Conservation (phyloP, 768 basidiomycete species). For the Tremella fuciformis region DNA sequence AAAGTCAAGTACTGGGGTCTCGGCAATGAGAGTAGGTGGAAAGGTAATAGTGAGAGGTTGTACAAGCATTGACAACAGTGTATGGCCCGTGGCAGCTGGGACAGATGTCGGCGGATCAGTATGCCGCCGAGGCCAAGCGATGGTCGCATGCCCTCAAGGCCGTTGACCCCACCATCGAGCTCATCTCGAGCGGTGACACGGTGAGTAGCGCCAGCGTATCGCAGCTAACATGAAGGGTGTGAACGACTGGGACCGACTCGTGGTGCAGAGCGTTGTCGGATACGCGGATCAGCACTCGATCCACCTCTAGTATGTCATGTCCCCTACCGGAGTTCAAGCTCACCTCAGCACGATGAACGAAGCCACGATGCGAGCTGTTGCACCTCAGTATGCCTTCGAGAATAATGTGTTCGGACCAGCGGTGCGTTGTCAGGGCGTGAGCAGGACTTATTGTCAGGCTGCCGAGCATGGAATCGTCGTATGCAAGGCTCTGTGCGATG, state of each 20-base stretch:
- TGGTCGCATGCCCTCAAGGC: slow-evolving; percentile 62
- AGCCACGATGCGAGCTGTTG: slow-evolving; percentile 1
- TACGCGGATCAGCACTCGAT: slow-evolving; percentile 57
- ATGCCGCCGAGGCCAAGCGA: slow-evolving; percentile 59
- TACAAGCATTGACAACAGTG: slow-evolving; percentile 5
- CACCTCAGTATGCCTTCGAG: slow-evolving; percentile 39
- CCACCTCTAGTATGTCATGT: slow-evolving; percentile 30
- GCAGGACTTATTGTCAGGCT: slow-evolving; percentile 30
- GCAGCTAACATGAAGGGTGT: slow-evolving; percentile 11
- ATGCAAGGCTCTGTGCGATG: slow-evolving; percentile 57
- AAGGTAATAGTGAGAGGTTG: neutral
- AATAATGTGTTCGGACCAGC: slow-evolving; percentile 59
- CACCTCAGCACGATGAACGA: slow-evolving; percentile 15
- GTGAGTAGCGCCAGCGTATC: neutral
- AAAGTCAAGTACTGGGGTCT: slow-evolving; percentile 54
- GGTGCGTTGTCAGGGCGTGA: slow-evolving; percentile 6
- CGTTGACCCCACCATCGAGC: slow-evolving; percentile 59
- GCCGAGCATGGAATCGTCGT: slow-evolving; percentile 61
- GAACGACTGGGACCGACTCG: slow-evolving; percentile 52
- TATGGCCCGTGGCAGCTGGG: slow-evolving; percentile 54
- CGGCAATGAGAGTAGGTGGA: slow-evolving; percentile 57
- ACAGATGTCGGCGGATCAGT: slow-evolving; percentile 59
- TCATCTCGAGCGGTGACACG: slow-evolving; percentile 58
- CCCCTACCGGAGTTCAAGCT: slow-evolving; percentile 26
- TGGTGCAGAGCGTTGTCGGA: slow-evolving; percentile 29